Evolutionary conservation across 768 basidiomycete species (phyloP), one percentile per base, ranked within the genome.

Genomic region (Pleurotus ostreatus): DNA sequence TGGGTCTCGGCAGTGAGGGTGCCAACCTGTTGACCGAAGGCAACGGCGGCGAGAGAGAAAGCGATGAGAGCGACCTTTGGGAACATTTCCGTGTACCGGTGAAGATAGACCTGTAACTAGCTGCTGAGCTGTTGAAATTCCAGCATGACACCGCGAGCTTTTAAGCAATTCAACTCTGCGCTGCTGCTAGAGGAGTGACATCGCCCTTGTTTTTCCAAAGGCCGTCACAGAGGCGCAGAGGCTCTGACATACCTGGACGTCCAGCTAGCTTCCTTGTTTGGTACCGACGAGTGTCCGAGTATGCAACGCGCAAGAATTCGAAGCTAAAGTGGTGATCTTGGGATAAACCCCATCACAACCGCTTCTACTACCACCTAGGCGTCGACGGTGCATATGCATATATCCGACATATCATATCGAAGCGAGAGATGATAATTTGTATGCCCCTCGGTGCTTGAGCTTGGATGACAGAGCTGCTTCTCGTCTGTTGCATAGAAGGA

Each of bases 11-110:
- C 71, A 11, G 70, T 74, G 43, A 68, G 61, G 9, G 78, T 83
- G 61, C 82, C 83, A 58, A 74, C 74, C 61, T 84, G 81, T 64
- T 85, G 82, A 60, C 69, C 81, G 57, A 66, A 70, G n/a, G 66
- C 79, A 55, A 75, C 70, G 49, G 80, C 70, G 62, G 72, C 59
- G 62, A 72, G 64, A 55, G 76, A 68, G 62, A 76, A 69, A 54
- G 72, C 60, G 65, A 73, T 44, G 62, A 79, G 71, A 66, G 74
- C 65, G 51, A 68, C 66, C 57, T 72, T 64, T 48, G 68, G 71
- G 64, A 78, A 74, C 75, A 77, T 75, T 20, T 15, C 25, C 38
- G 55, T 16, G 22, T 43, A 37, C 34, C 26, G 49, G 18, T 46
- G 52, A 55, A 16, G 16, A 34, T 16, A 30, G 46, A 18, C 18